Conservation (phyloP, 441 rosid genomes). For the Breynia disticha region DNA sequence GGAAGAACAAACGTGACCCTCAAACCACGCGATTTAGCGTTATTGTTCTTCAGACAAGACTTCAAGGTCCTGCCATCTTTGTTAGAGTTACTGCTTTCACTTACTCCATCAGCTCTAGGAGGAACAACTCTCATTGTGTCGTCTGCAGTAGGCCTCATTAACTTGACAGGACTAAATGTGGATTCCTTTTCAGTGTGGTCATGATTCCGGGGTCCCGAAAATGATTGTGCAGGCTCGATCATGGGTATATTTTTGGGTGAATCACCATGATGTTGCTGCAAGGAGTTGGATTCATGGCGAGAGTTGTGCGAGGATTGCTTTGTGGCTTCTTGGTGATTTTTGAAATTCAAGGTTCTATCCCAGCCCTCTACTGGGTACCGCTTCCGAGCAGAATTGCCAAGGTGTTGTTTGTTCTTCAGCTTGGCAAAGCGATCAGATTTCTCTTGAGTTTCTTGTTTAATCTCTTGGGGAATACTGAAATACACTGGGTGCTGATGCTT, state of each 20-base stretch:
- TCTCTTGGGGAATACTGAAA: neutral
- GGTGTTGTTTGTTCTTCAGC: neutral
- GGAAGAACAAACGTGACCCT: slow-evolving; percentile 19
- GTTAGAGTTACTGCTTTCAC: neutral
- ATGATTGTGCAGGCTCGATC: neutral
- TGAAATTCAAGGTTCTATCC: neutral
- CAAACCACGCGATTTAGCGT: slow-evolving; percentile 1
- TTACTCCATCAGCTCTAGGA: neutral
- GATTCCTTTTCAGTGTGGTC: neutral
- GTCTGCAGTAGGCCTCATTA: neutral
- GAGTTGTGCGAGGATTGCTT: neutral
- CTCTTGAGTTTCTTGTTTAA: neutral
- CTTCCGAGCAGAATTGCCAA: slow-evolving; percentile 8
- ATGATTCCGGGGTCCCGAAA: neutral
- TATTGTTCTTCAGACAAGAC: slow-evolving; percentile 25
- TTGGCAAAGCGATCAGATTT: neutral
- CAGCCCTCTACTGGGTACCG: neutral
- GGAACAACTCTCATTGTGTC: neutral
- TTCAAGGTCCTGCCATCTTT: slow-evolving; percentile 7
- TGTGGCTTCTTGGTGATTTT: neutral
- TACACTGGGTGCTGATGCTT: neutral
- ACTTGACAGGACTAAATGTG: neutral
- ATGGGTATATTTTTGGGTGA: neutral
- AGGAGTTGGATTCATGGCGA: neutral
- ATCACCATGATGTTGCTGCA: neutral